Conservation (phyloP, 441 rosid species). For the Populus tomentosa region DNA sequence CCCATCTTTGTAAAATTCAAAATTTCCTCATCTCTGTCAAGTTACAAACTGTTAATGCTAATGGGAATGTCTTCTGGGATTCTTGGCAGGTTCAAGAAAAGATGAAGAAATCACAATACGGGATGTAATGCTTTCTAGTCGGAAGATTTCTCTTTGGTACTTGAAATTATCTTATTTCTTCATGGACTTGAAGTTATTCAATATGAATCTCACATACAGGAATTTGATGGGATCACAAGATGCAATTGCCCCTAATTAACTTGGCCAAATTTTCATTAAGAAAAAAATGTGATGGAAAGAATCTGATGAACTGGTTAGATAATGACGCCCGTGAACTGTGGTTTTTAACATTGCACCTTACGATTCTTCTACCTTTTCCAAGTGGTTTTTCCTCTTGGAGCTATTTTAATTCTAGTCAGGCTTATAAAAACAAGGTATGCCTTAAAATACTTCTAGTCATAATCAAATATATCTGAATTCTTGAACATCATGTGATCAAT, state of each 20-base stretch:
- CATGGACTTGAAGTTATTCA: neutral
- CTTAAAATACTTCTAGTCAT: neutral
- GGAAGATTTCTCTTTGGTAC: neutral
- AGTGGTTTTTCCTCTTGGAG: neutral
- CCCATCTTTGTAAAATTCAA: neutral
- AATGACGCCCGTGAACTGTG: neutral
- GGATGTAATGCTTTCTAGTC: neutral
- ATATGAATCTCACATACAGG: neutral
- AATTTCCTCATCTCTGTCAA: neutral
- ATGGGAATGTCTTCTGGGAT: neutral
- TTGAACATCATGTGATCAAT: neutral
- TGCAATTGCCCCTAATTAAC: neutral
- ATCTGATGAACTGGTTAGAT: neutral
- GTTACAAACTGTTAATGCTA: neutral
- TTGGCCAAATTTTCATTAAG: neutral
- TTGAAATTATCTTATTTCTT: neutral
- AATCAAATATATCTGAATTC: neutral
- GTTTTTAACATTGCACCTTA: neutral
- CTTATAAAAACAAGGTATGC: neutral
- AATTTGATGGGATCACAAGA: neutral
- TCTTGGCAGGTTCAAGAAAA: constrained; percentile 33
- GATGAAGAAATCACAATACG: constrained; percentile 20
- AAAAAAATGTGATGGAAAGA: neutral
- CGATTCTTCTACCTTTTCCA: neutral
- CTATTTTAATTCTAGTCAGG: neutral